These are phyloP conservation scores for Pseudocercospora cruenta DNA, from an alignment of 2,329 filamentous ascomycete species.

Conservation along the genomic window DNA sequence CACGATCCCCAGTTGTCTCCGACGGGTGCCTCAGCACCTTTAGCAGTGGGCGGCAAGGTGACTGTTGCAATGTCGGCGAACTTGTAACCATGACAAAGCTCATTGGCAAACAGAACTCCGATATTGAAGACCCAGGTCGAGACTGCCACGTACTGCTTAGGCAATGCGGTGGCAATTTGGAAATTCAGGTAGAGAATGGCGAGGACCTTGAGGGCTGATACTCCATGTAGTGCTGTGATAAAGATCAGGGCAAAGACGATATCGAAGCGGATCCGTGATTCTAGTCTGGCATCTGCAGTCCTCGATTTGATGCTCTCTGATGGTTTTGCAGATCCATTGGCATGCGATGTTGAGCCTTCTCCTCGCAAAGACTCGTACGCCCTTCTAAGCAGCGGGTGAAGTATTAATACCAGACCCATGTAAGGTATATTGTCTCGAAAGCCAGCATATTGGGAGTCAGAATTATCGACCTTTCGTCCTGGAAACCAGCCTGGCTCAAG, in stretches of 20 bases:
- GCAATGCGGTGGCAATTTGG: slow-evolving; percentile 72
- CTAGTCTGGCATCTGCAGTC: slow-evolving; percentile 57
- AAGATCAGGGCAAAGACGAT: slow-evolving; percentile 79
- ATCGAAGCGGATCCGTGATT: slow-evolving; percentile 80
- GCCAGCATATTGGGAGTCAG: slow-evolving; percentile 81
- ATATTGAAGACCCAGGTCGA: slow-evolving; percentile 92
- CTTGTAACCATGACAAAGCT: slow-evolving; percentile 77
- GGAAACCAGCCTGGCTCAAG: slow-evolving; percentile 88
- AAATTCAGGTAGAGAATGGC: slow-evolving; percentile 81
- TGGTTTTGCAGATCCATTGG: slow-evolving; percentile 7
- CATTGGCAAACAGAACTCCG: slow-evolving; percentile 83
- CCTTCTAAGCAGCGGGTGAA: slow-evolving; percentile 79
- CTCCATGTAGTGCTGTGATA: slow-evolving; percentile 77
- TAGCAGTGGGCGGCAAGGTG: slow-evolving; percentile 49
- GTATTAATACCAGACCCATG: slow-evolving; percentile 70
- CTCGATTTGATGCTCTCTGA: slow-evolving; percentile 38
- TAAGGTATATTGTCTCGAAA: slow-evolving; percentile 88
- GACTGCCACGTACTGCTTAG: slow-evolving; percentile 69
- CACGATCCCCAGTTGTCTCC: slow-evolving; percentile 64
- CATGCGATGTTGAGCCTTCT: not conserved
- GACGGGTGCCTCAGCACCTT: slow-evolving; percentile 41
- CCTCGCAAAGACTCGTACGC: slow-evolving; percentile 62
- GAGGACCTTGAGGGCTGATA: slow-evolving; percentile 82
- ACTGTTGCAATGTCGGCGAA: slow-evolving; percentile 65
- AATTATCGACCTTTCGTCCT: slow-evolving; percentile 88